These are phyloP conservation scores for Pterocarpus macrocarpus DNA, from an alignment of 306 rosid species.

Conservation along the genomic window DNA sequence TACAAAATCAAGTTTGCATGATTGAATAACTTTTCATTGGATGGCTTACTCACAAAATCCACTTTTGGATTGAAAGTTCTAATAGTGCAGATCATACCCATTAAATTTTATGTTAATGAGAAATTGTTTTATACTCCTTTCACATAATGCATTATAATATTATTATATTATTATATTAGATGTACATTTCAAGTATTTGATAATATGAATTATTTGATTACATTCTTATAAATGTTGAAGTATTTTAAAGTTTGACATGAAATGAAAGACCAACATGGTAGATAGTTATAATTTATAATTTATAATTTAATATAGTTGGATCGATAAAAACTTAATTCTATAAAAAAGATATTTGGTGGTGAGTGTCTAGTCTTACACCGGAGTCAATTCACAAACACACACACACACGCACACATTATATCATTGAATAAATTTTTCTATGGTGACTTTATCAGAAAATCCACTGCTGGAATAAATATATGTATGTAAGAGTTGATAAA, in stretches of 20 bases:
- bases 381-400: too few species aligned
- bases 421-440: too few species aligned
- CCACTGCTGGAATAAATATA: not conserved
- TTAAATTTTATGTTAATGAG: not conserved
- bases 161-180: not conserved
- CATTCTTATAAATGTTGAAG: not conserved
- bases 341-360: too few species aligned
- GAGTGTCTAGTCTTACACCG: too few species aligned
- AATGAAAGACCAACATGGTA: too few species aligned
- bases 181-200: not conserved
- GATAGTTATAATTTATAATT: too few species aligned
- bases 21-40: constrained; percentile 16
- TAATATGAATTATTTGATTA: constrained; percentile 24
- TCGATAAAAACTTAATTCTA: too few species aligned
- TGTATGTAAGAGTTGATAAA: not conserved
- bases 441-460: not conserved
- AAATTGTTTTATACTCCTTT: not conserved
- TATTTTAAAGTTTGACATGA: too few species aligned
- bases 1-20: too few species aligned
- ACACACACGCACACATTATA: not conserved
- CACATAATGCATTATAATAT: not conserved
- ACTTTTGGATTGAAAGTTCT: not conserved
- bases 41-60: not conserved
- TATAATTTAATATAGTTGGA: too few species aligned
- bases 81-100: not conserved